Percentiles rank a stretch among this genome's conserved stretches.
Evolutionary conservation across 202 grass and related monocot genomes (phyloP).

Genomic region (Zizania palustris): DNA sequence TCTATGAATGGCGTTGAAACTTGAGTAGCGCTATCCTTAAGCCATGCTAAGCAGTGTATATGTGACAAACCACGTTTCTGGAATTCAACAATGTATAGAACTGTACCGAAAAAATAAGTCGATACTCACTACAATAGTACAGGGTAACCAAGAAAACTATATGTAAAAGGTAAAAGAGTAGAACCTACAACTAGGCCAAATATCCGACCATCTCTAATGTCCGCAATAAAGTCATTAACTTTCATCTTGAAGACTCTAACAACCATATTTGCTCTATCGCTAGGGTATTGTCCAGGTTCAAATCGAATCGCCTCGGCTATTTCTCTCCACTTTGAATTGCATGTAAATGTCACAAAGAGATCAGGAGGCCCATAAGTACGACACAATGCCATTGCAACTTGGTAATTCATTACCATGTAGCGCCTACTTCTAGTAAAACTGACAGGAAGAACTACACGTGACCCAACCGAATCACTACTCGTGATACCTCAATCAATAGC

Average conservation of each 20-base stretch:
- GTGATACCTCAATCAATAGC: too few species aligned
- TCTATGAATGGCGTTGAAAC: neutral
- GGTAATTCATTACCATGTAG: constrained; percentile 9
- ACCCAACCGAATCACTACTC: too few species aligned
- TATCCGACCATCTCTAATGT: neutral
- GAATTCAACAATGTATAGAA: neutral
- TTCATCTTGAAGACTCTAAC: neutral
- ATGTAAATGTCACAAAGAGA: too few species aligned
- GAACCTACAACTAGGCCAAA: neutral
- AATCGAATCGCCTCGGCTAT: neutral
- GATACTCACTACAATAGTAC: too few species aligned
- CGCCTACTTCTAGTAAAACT: too few species aligned
- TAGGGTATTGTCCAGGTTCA: neutral
- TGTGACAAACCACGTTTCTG: neutral
- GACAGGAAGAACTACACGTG: too few species aligned
- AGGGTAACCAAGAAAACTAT: too few species aligned
- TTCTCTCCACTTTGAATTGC: too few species aligned
- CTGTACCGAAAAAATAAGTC: too few species aligned
- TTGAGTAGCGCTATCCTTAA: neutral
- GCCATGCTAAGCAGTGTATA: neutral
- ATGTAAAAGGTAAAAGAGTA: too few species aligned
- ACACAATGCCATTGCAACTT: constrained; percentile 25
- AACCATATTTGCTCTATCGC: neutral
- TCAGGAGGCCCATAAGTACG: too few species aligned
- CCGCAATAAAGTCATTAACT: neutral